These are phyloP conservation scores for Laetiporus sulphureus DNA, from an alignment of 1,284 basidiomycete species.

Conservation along the genomic window DNA sequence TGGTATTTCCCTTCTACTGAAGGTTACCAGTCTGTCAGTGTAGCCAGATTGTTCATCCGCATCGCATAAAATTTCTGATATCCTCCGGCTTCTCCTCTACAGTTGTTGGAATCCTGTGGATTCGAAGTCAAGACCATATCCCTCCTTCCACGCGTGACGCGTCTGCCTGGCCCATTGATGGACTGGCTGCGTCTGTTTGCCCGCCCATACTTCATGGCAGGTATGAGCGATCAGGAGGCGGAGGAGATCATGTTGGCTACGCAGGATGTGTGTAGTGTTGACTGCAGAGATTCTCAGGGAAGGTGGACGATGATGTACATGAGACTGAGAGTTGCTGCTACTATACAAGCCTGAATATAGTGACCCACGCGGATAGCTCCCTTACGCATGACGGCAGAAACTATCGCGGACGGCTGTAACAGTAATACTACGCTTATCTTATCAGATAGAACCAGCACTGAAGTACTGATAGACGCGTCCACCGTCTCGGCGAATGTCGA, in stretches of 20 bases:
- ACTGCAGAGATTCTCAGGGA: conserved; percentile 51
- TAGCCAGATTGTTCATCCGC: not conserved
- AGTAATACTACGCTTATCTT: no score
- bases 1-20: conserved; percentile 78
- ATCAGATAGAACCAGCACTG: no score
- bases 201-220: conserved; percentile 46
- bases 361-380: no score
- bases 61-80: conserved; percentile 2
- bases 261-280: conserved; percentile 47
- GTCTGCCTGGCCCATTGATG: conserved; percentile 51
- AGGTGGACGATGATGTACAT: conserved; percentile 38
- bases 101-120: conserved; percentile 53
- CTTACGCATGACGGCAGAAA: no score
- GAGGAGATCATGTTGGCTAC: conserved; percentile 61
- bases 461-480: no score
- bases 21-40: conserved; percentile 53
- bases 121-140: conserved; percentile 51
- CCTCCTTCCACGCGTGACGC: conserved; percentile 65
- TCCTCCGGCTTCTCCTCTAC: not conserved
- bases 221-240: conserved; percentile 47
- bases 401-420: no score
- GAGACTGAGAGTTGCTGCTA: conserved; percentile 10
- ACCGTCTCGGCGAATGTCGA: no score
- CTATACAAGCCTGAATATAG: not conserved
- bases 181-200: conserved; percentile 73